phyloP scores from a whole-genome alignment of 352 stramenopile genomes.

The Plasmopara muralis region DNA sequence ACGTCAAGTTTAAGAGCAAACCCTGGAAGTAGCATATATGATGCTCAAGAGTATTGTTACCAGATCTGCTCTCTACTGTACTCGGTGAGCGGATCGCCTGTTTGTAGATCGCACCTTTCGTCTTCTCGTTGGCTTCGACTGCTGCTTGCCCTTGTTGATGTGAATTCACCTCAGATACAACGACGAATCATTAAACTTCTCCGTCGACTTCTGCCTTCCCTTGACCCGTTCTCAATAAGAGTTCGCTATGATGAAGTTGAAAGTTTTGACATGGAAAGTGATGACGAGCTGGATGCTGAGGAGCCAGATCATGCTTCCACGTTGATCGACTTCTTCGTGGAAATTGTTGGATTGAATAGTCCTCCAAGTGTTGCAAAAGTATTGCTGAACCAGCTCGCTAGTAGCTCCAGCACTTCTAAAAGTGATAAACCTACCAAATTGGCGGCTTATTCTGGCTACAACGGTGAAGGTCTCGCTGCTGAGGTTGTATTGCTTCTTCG shows the following conservation, averaged over 20 bases:
- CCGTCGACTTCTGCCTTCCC: conserved; percentile 61
- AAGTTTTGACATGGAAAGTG: conserved; percentile 74
- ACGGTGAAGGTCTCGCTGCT: conserved; percentile 38
- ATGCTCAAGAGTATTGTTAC: conserved; percentile 85
- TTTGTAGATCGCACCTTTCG: conserved; percentile 78
- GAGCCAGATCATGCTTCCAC: conserved; percentile 48
- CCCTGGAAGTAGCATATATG: conserved; percentile 27
- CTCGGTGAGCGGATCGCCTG: conserved; percentile 77
- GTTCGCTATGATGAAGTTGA: conserved; percentile 62
- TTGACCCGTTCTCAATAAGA: conserved; percentile 58
- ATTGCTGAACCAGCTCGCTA: conserved; percentile 35
- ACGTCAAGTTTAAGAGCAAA: conserved; percentile 29
- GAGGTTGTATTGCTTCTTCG: conserved; percentile 80
- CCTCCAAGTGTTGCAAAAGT: conserved; percentile 61
- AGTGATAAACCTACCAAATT: conserved; percentile 1
- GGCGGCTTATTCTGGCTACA: conserved; percentile 25
- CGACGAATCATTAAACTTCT: conserved; percentile 79
- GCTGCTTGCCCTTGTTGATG: conserved; percentile 69
- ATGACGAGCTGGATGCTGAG: conserved; percentile 70
- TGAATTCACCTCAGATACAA: conserved; percentile 69
- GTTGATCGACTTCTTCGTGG: conserved; percentile 75
- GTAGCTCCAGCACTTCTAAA: conserved; percentile 3
- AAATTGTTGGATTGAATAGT: conserved; percentile 59
- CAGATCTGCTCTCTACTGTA: conserved; percentile 85
- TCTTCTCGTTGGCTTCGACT: conserved; percentile 78